phyloP scores from a whole-genome alignment of 2,329 filamentous ascomycete genomes.

The Verticillium longisporum region DNA sequence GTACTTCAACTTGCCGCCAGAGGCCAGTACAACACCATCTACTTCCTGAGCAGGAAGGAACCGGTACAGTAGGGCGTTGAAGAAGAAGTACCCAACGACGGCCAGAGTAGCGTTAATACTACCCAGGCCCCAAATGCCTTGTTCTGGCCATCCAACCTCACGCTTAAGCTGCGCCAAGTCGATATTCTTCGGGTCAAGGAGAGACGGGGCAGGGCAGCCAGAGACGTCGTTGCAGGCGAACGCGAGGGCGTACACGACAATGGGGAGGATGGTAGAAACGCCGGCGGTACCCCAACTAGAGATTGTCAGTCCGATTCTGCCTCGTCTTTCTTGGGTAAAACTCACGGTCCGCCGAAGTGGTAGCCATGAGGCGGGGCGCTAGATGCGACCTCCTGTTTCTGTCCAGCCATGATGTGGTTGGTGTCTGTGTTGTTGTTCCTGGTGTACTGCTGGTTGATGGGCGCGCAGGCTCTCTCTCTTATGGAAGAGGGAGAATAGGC shows the following conservation, averaged over 20 bases:
- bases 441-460: too few species aligned
- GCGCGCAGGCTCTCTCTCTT: too few species aligned
- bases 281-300: slow-evolving; percentile 60
- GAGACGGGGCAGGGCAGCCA: slow-evolving; percentile 80
- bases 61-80: slow-evolving; percentile 68
- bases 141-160: slow-evolving; percentile 73
- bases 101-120: slow-evolving; percentile 65
- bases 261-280: slow-evolving; percentile 74
- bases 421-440: not conserved
- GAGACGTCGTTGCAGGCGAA: slow-evolving; percentile 91
- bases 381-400: slow-evolving; percentile 18
- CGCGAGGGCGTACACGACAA: slow-evolving; percentile 70
- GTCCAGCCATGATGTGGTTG: slow-evolving; percentile 22
- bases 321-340: not conserved
- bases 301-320: not conserved
- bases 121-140: slow-evolving; percentile 63
- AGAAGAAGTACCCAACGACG: slow-evolving; percentile 68
- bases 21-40: slow-evolving; percentile 63
- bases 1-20: slow-evolving; percentile 72
- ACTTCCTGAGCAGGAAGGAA: slow-evolving; percentile 68
- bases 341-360: slow-evolving; percentile 47
- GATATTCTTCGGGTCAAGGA: slow-evolving; percentile 66
- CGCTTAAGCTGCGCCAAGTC: slow-evolving; percentile 65
- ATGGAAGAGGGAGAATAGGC: not conserved
- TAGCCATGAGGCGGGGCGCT: slow-evolving; percentile 32